Evolutionary conservation across 2,329 filamentous ascomycete species (phyloP), one percentile per base, ranked within the genome.

Genomic region (Aureobasidium sp.): DNA sequence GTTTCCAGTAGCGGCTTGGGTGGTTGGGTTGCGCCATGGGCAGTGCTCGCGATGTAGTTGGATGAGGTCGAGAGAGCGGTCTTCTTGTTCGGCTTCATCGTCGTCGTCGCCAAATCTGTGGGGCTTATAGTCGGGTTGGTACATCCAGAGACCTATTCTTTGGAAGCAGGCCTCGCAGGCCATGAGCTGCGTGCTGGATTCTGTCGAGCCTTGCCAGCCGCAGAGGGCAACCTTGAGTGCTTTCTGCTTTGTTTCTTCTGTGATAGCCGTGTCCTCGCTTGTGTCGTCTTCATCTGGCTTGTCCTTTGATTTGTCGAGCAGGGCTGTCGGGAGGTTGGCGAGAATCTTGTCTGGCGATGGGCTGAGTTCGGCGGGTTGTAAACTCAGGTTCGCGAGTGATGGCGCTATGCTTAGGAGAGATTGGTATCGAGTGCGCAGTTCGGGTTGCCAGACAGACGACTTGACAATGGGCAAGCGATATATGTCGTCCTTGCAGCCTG

Each of bases 71-170:
- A 74, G 63, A 25, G 63, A 62, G 9, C 64, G 59, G 17, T 66
- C 65, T 3, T 66, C 66, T 6, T 68, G 64, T 5, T 62, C 63
- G 11, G 87, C 73, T 11, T 86, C 76, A 39, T 77, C 70, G 39
- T 80, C 63, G 22, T 63, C 61, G 11, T 49, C 61, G 31, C 22
- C 22, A 25, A 62, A 62, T 37, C 6, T 22, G 51, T 34, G 60
- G 8, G n/a, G 64, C 22, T 63, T 65, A 63, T 74, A 73, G 42
- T 82, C 68, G 84, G 83, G 73, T 87, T 91, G 73, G 73, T 96
- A 97, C 79, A 99, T 88, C 94, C 94, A 99, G 2, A 99, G 80
- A 0, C 94, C 94, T 0, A 97, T 80, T 1, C 92, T 86, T 63
- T 94, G 86, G 70, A 96, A 89, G 72, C 94, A 99, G 22, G 90